Evolutionary conservation across 768 basidiomycete species (phyloP).

Genomic region (Russula sp.): DNA sequence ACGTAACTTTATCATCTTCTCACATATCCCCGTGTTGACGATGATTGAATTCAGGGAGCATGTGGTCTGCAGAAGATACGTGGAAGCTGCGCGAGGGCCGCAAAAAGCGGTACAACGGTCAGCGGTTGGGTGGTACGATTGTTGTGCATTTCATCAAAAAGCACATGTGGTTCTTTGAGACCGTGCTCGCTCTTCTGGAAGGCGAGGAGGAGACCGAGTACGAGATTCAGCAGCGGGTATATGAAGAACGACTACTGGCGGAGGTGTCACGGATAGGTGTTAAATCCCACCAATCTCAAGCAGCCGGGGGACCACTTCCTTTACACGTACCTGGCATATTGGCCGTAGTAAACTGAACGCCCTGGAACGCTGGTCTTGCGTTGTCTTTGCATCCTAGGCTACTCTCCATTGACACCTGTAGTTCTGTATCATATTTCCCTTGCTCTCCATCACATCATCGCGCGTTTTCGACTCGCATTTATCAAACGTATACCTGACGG

Average conservation of each 20-base stretch:
- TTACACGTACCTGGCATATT: not conserved
- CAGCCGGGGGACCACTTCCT: not conserved
- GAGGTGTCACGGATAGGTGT: not conserved
- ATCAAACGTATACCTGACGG: slow-evolving; percentile 1
- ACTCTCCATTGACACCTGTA: slow-evolving; percentile 8
- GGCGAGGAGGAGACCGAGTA: slow-evolving; percentile 61
- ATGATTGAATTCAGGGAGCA: slow-evolving; percentile 37
- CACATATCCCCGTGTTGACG: not conserved
- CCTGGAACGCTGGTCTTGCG: not conserved
- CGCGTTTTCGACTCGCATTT: not conserved
- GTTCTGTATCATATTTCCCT: slow-evolving; percentile 12
- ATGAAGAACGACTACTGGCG: not conserved
- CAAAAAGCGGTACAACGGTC: slow-evolving; percentile 50
- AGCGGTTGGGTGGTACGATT: slow-evolving; percentile 84
- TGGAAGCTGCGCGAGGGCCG: slow-evolving; percentile 73
- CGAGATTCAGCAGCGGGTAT: slow-evolving; percentile 23
- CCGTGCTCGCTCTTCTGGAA: slow-evolving; percentile 79
- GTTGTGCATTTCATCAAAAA: slow-evolving; percentile 98
- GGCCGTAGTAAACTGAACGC: not conserved
- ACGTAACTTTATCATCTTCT: slow-evolving; percentile 14
- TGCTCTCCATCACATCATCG: slow-evolving; percentile 1
- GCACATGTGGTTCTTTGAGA: slow-evolving; percentile 93
- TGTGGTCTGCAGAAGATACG: slow-evolving; percentile 53
- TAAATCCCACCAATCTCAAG: not conserved
- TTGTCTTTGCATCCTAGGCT: not conserved